Evolutionary conservation across 2,329 filamentous ascomycete species (phyloP), one percentile per base, ranked within the genome.

Genomic region (Sporothrix euskadiensis): DNA sequence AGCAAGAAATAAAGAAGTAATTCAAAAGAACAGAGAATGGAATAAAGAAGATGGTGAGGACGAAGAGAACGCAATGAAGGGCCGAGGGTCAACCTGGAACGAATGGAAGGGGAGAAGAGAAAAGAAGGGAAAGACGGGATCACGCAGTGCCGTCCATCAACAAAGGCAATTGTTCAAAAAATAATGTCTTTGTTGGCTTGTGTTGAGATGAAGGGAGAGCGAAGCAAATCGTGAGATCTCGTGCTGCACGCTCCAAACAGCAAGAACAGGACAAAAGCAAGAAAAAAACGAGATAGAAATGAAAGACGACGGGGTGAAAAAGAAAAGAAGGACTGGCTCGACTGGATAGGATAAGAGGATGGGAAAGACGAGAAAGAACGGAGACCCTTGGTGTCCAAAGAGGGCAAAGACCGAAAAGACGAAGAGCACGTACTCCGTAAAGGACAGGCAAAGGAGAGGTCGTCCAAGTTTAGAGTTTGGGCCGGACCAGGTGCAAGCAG

Each of bases 11-110:
- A 59, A 70, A 71, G 30, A 59, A n/a, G 57, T 30, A 66, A 41
- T 8, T n/a, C 22, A 57, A 68, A 68, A 61, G 41, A 69, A 12
- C 9, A 56, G 26, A 49, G 49, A 66, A 69, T 12, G 39, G 35
- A 32, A 69, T 63, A 39, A 65, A 68, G 10, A 65, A n/a, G 32
- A 59, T 56, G 49, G 9, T 66, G 54, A 65, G 44, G 26, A 65
- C 52, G n/a, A 66, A 69, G 47, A 66, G 52, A 69, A 71, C 35
- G 47, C 63, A 70, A 69, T 52, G 65, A 30, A 59, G 71, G 71
- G 73, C 72, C 72, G 70, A 74, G 71, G 74, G 30, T 75, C 74
- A 75, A 75, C 73, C 71, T 75, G 73, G 73, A 75, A 73, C 61
- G 69, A 73, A 75, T 68, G 61, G 35, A 75, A 73, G 39, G 61